Evolutionary conservation across 768 basidiomycete genomes (phyloP).

Genomic region (Leucogyrophana mollusca): DNA sequence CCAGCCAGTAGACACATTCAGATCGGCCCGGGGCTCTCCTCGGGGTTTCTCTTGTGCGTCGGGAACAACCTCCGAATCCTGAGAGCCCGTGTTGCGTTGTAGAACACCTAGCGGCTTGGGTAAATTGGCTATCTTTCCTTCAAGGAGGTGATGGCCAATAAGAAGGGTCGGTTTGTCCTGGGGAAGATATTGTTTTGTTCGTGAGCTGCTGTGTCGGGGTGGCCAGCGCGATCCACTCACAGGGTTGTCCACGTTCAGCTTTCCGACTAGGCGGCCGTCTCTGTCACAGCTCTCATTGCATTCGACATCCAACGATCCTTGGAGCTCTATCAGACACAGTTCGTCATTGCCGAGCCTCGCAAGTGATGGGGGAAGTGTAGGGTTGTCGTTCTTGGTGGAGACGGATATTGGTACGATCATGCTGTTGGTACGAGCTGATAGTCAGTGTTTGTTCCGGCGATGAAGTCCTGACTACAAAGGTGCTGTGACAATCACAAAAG

Average conservation of each 20-base stretch:
- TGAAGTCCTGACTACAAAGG: too few relatives aligned
- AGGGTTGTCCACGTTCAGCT: conserved; percentile 60
- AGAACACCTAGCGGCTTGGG: conserved; percentile 84
- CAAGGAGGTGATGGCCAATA: conserved; percentile 89
- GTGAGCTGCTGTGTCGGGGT: conserved; percentile 1
- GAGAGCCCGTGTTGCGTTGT: conserved; percentile 34
- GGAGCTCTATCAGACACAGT: conserved; percentile 82
- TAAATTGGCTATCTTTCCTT: conserved; percentile 77
- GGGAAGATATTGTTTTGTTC: conserved; percentile 3
- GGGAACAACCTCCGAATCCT: conserved; percentile 2
- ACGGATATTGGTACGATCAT: conserved; percentile 69
- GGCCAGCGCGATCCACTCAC: conserved; percentile 36
- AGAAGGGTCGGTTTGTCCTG: conserved; percentile 77
- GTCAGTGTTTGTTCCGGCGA: too few relatives aligned
- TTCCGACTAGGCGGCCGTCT: conserved; percentile 77
- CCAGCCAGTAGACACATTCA: conserved; percentile 40
- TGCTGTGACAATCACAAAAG: too few relatives aligned
- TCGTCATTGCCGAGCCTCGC: conserved; percentile 77
- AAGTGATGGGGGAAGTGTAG: conserved; percentile 60
- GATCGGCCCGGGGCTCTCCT: conserved; percentile 1
- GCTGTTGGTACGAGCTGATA: background rate
- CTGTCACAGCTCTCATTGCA: conserved; percentile 47
- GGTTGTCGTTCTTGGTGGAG: conserved; percentile 30
- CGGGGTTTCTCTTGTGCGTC: background rate
- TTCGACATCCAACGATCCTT: conserved; percentile 78